These are phyloP conservation scores for Lecanicillium sp. DNA, from an alignment of 2,329 filamentous ascomycete genomes.

Conservation along the genomic window DNA sequence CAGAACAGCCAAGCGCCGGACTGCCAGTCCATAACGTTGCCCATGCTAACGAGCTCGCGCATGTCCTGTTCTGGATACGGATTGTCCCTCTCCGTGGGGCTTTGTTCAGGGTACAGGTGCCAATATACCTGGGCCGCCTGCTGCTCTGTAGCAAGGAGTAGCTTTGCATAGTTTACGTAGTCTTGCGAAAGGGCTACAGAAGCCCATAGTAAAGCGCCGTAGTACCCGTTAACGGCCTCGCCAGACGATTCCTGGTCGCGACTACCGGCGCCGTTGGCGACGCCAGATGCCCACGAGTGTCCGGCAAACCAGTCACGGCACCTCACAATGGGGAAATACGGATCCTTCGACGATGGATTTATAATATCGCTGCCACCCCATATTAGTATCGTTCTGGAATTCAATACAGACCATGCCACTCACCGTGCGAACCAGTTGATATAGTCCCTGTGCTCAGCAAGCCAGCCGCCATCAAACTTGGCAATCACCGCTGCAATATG, in stretches of 20 bases:
- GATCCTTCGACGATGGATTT: conserved; percentile 18
- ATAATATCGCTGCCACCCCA: conserved; percentile 12
- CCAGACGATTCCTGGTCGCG: conserved; percentile 18
- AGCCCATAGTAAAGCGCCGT: conserved; percentile 19
- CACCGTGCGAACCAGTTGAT: conserved; percentile 17
- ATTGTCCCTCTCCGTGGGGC: conserved; percentile 13
- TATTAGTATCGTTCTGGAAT: not conserved
- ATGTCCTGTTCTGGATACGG: conserved; percentile 15
- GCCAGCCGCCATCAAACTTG: conserved; percentile 15
- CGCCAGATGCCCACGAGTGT: conserved; percentile 20
- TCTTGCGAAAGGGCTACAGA: conserved; percentile 14
- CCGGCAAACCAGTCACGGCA: conserved; percentile 19
- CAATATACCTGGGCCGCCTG: conserved; percentile 16
- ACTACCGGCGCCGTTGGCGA: conserved; percentile 17
- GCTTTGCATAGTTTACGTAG: conserved; percentile 16
- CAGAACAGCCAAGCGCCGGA: conserved; percentile 15
- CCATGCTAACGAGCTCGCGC: conserved; percentile 13
- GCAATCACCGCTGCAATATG: conserved; percentile 18
- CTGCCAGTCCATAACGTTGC: conserved; percentile 17
- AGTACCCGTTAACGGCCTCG: conserved; percentile 18
- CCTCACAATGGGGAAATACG: conserved; percentile 18
- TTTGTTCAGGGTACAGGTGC: conserved; percentile 14
- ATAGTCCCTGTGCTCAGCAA: conserved; percentile 16
- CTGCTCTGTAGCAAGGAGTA: conserved; percentile 17
- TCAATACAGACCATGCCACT: not conserved